phyloP scores from a whole-genome alignment of 345 rosid genomes.

The Lepidium aucheri region DNA sequence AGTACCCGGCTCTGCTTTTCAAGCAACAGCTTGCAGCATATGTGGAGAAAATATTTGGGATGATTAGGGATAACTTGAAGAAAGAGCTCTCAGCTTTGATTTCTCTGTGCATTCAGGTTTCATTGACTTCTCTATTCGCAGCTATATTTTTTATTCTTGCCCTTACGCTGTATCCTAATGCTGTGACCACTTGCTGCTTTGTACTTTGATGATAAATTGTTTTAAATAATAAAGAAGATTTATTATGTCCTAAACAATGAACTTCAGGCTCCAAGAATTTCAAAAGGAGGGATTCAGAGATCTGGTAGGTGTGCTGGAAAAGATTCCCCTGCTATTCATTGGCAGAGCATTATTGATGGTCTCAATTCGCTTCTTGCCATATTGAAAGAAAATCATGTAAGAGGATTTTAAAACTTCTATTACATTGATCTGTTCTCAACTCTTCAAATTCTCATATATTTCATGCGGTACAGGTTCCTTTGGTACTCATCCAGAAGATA shows the following conservation, averaged over 20 bases:
- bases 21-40: constrained; percentile 98
- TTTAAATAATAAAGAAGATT: constrained; percentile 1
- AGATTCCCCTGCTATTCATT: constrained; percentile 80
- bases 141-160: neutral
- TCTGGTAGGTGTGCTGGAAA: constrained; percentile 79
- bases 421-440: neutral
- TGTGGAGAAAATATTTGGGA: constrained; percentile 96
- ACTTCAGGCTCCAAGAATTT: constrained; percentile 84
- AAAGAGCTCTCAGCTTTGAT: constrained; percentile 76
- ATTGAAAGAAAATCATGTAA: constrained; percentile 84
- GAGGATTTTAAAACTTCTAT: constrained; percentile 11
- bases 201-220: neutral
- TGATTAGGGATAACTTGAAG: constrained; percentile 92
- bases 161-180: neutral
- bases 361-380: constrained; percentile 74
- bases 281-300: constrained; percentile 76
- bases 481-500: constrained; percentile 93
- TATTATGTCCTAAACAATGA: constrained; percentile 7
- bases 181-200: neutral
- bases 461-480: constrained; percentile 58
- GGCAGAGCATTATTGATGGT: constrained; percentile 95
- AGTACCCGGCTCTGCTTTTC: constrained; percentile 95
- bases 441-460: constrained; percentile 14
- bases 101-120: constrained; percentile 87
- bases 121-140: constrained; percentile 17